phyloP scores from a whole-genome alignment of 2,329 filamentous ascomycete genomes.

The Rhinocladiella mackenziei region DNA sequence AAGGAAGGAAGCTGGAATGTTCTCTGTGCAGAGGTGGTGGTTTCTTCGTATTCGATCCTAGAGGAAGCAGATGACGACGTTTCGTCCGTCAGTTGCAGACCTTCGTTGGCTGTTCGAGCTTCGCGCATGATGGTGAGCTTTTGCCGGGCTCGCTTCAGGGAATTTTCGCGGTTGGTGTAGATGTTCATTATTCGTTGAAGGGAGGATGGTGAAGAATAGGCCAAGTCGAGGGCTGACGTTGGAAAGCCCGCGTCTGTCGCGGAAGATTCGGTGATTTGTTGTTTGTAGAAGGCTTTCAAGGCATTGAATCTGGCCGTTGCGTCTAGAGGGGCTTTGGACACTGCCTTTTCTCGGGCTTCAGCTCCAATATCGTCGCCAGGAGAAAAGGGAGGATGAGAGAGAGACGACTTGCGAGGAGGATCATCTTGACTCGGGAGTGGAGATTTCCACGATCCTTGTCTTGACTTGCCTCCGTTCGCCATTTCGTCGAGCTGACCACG shows the following conservation, averaged over 20 bases:
- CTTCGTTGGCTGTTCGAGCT: conserved; percentile 66
- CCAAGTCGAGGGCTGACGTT: conserved; percentile 49
- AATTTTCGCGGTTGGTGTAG: conserved; percentile 62
- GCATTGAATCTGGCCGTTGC: conserved; percentile 68
- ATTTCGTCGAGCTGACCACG: conserved; percentile 72
- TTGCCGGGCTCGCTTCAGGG: conserved; percentile 58
- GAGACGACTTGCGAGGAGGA: conserved; percentile 19
- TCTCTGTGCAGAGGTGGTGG: conserved; percentile 21
- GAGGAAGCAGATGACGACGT: background rate
- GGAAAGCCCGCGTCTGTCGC: conserved; percentile 42
- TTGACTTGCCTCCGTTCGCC: conserved; percentile 44
- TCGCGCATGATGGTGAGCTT: conserved; percentile 76
- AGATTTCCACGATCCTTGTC: conserved; percentile 24
- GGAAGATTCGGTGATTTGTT: conserved; percentile 65
- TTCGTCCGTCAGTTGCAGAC: conserved; percentile 55
- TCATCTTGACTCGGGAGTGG: conserved; percentile 7
- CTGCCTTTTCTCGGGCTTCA: conserved; percentile 37
- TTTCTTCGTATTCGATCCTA: conserved; percentile 20
- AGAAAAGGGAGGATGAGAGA: conserved; percentile 17
- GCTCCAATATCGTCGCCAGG: conserved; percentile 29
- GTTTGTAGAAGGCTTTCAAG: conserved; percentile 70
- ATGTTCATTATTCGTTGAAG: conserved; percentile 87
- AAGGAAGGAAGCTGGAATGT: conserved; percentile 49
- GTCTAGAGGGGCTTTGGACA: conserved; percentile 46
- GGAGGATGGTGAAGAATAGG: conserved; percentile 68